Evolutionary conservation across 2,329 filamentous ascomycete species (phyloP).

Genomic region (Diplodia scrobiculata): DNA sequence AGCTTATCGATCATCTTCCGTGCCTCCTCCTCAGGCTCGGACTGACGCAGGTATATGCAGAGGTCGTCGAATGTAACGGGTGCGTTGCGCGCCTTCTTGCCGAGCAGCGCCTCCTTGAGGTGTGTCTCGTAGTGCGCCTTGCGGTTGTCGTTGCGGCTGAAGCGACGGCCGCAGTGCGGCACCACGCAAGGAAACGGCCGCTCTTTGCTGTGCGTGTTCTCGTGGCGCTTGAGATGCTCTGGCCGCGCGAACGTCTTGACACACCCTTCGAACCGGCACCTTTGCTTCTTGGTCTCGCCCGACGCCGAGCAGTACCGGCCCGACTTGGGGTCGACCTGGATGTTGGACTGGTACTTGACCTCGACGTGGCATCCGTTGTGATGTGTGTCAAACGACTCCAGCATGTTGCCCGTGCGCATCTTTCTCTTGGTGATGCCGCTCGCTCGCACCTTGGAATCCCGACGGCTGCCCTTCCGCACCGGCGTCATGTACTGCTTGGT

Average conservation of each 20-base stretch:
- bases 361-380: conserved; percentile 26
- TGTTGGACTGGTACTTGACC: conserved; percentile 31
- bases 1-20: conserved; percentile 40
- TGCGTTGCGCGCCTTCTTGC: conserved; percentile 36
- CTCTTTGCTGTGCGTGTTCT: conserved; percentile 35
- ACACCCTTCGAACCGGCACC: conserved; percentile 29
- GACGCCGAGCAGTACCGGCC: conserved; percentile 24
- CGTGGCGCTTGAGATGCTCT: conserved; percentile 41
- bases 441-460: conserved; percentile 20
- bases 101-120: conserved; percentile 36
- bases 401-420: conserved; percentile 24
- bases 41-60: conserved; percentile 21
- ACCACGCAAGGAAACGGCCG: conserved; percentile 35
- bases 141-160: conserved; percentile 43
- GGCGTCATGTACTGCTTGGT: conserved; percentile 32
- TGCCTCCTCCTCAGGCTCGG: conserved; percentile 32
- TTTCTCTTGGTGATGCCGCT: conserved; percentile 22
- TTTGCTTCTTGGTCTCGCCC: conserved; percentile 30
- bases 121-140: conserved; percentile 42
- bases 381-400: conserved; percentile 25
- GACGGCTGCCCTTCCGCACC: conserved; percentile 20
- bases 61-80: conserved; percentile 36
- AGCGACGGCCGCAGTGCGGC: conserved; percentile 35
- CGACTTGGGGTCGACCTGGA: conserved; percentile 28
- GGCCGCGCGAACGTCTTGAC: conserved; percentile 35